Evolutionary conservation across 2,329 filamentous ascomycete genomes (phyloP).

Genomic region (Zymoseptoria pseudotritici): DNA sequence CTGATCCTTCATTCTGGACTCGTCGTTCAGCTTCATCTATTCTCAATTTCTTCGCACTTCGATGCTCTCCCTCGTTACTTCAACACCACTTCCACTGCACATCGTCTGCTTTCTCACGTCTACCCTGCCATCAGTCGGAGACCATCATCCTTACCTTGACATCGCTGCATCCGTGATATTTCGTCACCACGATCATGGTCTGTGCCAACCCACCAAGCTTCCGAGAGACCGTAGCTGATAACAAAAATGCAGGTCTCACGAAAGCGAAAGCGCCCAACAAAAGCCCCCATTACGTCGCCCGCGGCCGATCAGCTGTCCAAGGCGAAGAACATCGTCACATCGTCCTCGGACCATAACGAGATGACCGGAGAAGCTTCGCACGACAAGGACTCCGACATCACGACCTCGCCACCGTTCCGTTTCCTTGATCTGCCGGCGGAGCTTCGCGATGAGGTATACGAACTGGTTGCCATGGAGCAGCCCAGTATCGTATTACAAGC

Average conservation of each 20-base stretch:
- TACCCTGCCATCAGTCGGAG: not conserved
- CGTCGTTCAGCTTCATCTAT: not conserved
- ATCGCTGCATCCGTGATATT: not conserved
- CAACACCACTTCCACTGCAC: not conserved
- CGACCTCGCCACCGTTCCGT: not conserved
- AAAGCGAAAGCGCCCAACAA: not conserved
- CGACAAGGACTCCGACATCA: not conserved
- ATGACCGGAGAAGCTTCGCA: not conserved
- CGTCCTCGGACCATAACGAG: not conserved
- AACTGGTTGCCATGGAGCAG: too few relatives aligned
- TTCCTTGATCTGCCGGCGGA: not conserved
- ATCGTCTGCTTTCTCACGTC: not conserved
- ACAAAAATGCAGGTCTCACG: not conserved
- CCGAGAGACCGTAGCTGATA: not conserved
- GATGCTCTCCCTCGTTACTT: not conserved
- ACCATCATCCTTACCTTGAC: not conserved
- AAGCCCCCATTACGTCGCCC: not conserved
- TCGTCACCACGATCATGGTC: not conserved
- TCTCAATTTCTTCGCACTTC: not conserved
- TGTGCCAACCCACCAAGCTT: not conserved
- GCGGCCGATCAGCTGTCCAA: not conserved
- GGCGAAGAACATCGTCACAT: not conserved
- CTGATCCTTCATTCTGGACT: not conserved
- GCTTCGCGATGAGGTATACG: not conserved
- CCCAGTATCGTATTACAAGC: too few relatives aligned